phyloP scores from a whole-genome alignment of 164 flowering plant genomes.

The Pachysandra terminalis region DNA sequence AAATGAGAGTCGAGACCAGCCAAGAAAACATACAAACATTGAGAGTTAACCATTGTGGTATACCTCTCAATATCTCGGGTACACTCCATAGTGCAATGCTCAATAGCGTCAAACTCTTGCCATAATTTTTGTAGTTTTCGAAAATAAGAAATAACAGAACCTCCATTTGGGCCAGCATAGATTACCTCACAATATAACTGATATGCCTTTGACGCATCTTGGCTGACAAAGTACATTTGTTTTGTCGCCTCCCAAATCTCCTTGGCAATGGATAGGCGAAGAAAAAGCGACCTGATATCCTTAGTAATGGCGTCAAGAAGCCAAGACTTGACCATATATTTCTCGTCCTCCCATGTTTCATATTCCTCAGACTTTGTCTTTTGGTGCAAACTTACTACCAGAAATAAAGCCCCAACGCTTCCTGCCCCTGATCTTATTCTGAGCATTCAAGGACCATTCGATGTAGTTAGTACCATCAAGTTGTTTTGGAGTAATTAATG shows the following conservation, averaged over 20 bases:
- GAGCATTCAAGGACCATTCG: constrained; percentile 20
- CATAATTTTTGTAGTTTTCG: constrained; percentile 18
- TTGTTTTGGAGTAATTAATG: constrained; percentile 14
- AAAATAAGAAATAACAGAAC: constrained; percentile 15
- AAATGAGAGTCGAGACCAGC: constrained; percentile 9
- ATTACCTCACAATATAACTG: constrained; percentile 14
- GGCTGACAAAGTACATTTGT: constrained; percentile 6
- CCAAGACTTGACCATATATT: constrained; percentile 13
- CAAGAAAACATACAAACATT: constrained; percentile 6
- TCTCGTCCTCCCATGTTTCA: constrained; percentile 9
- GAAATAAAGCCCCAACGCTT: constrained; percentile 20
- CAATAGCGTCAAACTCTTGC: constrained; percentile 19
- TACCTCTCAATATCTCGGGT: constrained; percentile 1
- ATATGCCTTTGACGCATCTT: constrained; percentile 15
- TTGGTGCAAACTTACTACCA: constrained; percentile 12
- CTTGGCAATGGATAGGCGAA: not conserved
- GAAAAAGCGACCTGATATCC: constrained; percentile 10
- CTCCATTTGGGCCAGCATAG: constrained; percentile 6
- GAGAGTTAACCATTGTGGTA: constrained; percentile 12
- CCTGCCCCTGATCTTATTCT: constrained; percentile 12
- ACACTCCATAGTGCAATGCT: constrained; percentile 9
- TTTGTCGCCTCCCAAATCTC: constrained; percentile 5
- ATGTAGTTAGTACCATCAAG: constrained; percentile 18
- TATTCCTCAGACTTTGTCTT: constrained; percentile 12
- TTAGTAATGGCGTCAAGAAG: constrained; percentile 14